Percentiles rank a stretch among this genome's conserved stretches.
Conservation (phyloP, 2,329 filamentous ascomycete species). For the Diaporthe citrichinensis region DNA sequence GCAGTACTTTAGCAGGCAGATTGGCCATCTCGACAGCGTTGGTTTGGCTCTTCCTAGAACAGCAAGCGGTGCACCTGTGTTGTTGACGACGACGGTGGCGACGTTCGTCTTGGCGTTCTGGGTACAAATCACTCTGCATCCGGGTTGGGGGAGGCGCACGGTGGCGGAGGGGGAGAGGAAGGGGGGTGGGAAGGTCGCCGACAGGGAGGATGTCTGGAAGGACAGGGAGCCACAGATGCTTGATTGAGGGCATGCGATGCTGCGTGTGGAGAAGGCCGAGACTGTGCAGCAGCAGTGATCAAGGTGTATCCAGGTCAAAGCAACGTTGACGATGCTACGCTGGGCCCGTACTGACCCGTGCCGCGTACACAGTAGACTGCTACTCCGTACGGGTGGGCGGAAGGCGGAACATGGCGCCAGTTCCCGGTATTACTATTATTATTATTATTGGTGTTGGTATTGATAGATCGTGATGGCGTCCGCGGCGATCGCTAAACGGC, state of each 20-base stretch:
- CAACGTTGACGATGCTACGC: slow-evolving; percentile 26
- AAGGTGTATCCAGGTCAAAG: slow-evolving; percentile 22
- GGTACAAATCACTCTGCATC: neutral
- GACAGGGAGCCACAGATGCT: slow-evolving; percentile 19
- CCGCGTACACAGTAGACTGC: slow-evolving; percentile 7
- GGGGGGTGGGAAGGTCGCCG: neutral
- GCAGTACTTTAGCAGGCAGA: neutral
- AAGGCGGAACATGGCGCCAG: slow-evolving; percentile 16
- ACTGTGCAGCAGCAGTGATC: slow-evolving; percentile 22
- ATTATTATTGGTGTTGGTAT: neutral
- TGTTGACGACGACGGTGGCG: slow-evolving; percentile 2
- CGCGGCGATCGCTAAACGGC: neutral
- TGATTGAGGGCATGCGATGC: slow-evolving; percentile 21
- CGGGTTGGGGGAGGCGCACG: neutral
- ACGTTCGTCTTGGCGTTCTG: slow-evolving; percentile 2
- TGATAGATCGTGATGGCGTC: slow-evolving; percentile 12
- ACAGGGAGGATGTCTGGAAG: neutral
- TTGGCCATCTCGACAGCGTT: neutral
- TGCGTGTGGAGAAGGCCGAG: slow-evolving; percentile 15
- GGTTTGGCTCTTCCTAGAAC: neutral
- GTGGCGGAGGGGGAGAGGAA: neutral
- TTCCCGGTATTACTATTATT: neutral
- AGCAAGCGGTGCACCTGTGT: neutral
- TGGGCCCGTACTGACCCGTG: slow-evolving; percentile 1
- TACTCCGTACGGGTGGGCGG: slow-evolving; percentile 6